Percentiles rank a stretch among this genome's conserved stretches.
Evolutionary conservation across 2,329 filamentous ascomycete species (phyloP).

Genomic region (Plenodomus tracheiphilus): DNA sequence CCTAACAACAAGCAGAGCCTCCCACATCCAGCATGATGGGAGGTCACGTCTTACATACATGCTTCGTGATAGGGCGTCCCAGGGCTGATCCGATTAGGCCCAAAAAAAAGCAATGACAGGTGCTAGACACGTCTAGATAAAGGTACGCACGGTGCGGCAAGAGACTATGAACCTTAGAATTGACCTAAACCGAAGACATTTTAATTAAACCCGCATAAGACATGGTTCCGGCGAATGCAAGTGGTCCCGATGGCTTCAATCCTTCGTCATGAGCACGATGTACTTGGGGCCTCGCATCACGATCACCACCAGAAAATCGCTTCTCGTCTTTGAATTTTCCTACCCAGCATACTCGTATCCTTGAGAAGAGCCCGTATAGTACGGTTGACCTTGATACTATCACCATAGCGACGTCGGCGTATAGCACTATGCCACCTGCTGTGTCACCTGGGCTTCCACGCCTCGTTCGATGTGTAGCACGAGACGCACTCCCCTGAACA

Average conservation of each 20-base stretch:
- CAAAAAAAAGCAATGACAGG: not conserved
- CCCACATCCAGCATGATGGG: not conserved
- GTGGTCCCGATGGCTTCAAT: not conserved
- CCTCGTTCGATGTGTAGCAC: constrained; percentile 7
- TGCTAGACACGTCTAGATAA: not conserved
- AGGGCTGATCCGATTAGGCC: not conserved
- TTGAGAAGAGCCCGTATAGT: not conserved
- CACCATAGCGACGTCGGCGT: constrained; percentile 12
- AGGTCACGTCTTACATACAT: not conserved
- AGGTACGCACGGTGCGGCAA: not conserved
- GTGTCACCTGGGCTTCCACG: constrained; percentile 11
- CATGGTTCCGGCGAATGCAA: not conserved
- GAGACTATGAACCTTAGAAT: not conserved
- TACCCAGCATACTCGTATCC: not conserved
- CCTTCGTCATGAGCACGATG: not conserved
- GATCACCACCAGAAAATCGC: not conserved
- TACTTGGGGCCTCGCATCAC: not conserved
- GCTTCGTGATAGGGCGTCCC: not conserved
- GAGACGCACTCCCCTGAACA: constrained; percentile 1
- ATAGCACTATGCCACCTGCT: constrained; percentile 7
- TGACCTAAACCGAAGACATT: not conserved
- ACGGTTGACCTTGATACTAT: not conserved
- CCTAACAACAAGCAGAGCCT: not conserved
- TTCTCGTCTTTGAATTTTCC: not conserved
- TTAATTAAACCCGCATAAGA: not conserved